A percentile compares a stretch with the other conserved stretches of the same genome.
Evolutionary conservation across 73 alveolate species (phyloP).

Genomic region (Vitrella brassicaformis): DNA sequence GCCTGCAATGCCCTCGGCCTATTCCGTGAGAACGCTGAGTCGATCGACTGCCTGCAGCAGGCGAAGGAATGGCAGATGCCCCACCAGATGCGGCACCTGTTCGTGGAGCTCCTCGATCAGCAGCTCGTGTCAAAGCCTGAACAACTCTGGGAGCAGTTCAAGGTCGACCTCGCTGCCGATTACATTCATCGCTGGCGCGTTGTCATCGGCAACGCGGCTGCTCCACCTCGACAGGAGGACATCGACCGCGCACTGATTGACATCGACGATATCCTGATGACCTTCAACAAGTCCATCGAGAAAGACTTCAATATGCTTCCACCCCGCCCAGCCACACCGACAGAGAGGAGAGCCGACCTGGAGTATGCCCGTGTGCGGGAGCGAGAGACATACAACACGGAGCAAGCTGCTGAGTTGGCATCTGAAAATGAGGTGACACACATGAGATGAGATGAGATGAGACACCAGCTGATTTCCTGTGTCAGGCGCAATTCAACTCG

Average conservation of each 20-base stretch:
- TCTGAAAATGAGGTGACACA: neutral
- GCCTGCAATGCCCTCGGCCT: conserved; percentile 5
- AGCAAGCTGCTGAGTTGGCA: neutral
- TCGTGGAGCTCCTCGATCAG: neutral
- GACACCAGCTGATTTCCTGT: neutral
- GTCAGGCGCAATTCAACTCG: neutral
- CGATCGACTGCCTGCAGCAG: neutral
- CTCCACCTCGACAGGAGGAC: neutral
- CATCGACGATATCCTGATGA: neutral
- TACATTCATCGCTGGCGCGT: no score
- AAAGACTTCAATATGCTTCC: no score
- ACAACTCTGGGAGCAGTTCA: neutral
- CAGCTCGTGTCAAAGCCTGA: neutral
- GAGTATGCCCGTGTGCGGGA: neutral
- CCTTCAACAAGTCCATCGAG: neutral
- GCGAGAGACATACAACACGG: neutral
- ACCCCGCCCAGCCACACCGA: no score
- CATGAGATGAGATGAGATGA: neutral
- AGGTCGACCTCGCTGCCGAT: no score
- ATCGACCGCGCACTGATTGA: neutral
- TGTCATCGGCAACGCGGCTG: no score
- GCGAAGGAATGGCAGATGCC: neutral
- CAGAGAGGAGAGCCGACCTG: no score
- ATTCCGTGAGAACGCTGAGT: neutral
- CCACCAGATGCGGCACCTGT: neutral